A percentile compares a stretch with the other conserved stretches of the same genome.
Evolutionary conservation across 208 protist genomes (phyloP).

Genomic region (Phytomonas francai): DNA sequence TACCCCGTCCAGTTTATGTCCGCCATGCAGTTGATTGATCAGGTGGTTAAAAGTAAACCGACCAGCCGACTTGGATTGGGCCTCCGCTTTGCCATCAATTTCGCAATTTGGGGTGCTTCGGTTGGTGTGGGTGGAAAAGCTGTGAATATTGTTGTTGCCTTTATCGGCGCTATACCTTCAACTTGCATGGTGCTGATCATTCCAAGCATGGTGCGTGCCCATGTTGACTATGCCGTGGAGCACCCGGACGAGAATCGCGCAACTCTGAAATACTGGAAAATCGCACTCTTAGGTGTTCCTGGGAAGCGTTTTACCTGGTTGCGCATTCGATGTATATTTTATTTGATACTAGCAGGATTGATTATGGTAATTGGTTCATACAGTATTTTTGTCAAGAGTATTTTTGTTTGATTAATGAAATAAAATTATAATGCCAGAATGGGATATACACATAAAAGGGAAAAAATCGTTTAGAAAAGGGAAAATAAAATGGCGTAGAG

Average conservation of each 20-base stretch:
- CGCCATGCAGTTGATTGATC: constrained; percentile 67
- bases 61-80: constrained; percentile 41
- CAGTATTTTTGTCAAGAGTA: constrained; percentile 20
- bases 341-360: constrained; percentile 42
- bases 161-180: constrained; percentile 66
- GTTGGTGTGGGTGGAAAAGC: constrained; percentile 44
- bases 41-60: constrained; percentile 33
- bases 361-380: constrained; percentile 75
- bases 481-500: too few relatives aligned
- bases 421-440: constrained; percentile 1
- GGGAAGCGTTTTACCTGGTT: constrained; percentile 23
- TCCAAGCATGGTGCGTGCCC: constrained; percentile 35
- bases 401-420: constrained; percentile 12
- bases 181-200: constrained; percentile 68
- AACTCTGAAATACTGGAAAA: constrained; percentile 45
- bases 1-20: constrained; percentile 77
- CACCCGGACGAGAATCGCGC: constrained; percentile 44
- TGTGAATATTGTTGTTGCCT: constrained; percentile 60
- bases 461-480: constrained; percentile 6
- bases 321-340: constrained; percentile 34
- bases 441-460: constrained; percentile 3
- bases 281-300: constrained; percentile 24
- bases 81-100: constrained; percentile 46
- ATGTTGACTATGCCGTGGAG: constrained; percentile 35
- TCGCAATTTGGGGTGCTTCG: constrained; percentile 53